Evolutionary conservation across 768 basidiomycete genomes (phyloP), one percentile per base, ranked within the genome.

Genomic region (Mycena albidolilacea): DNA sequence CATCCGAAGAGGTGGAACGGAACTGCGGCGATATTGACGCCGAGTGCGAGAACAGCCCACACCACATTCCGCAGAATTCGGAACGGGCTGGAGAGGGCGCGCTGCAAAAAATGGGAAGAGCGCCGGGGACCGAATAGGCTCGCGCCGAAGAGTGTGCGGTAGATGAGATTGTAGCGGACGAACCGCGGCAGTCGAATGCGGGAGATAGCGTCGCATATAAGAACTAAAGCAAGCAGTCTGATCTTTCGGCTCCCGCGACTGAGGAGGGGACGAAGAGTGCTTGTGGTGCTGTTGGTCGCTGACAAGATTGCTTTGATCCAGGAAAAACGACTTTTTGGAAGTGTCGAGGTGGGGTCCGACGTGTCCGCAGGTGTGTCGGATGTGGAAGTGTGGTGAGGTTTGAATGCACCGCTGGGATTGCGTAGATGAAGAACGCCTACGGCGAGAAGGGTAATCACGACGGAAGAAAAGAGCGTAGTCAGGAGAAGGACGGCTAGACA

Each of bases 81-180:
- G n/a, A 61, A 60, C 5, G 58, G 67, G 12, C 5, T 35, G 12
- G 59, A 11, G 50, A 62, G 60, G 5, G 3, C 9, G 21, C 48
- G 50, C 39, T 35, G 44, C 7, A 69, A n/a, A 5, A 21, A 30
- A 48, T 62, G 23, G 8, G 35, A 5, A 19, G 17, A 19, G 44
- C 37, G 58, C 0, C 44, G 41, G 38, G 46, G 58, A n/a, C 44
- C 57, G 17, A 67, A 61, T 35, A 60, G 67, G 7, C 9, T 39
- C 8, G 46, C 44, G 38, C 67, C 67, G 58, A 68, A 46, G 46
- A 68, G n/a, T 3, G 58, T 39, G 19, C 63, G 64, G 41, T 52
- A 59, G 64, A 71, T 43, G 38, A 37, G n/a, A 23, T 44, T 30
- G 64, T 70, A 64, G 61, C 69, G 69, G 5, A 71, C 37, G n/a